Base-by-base conservation (phyloP, 176 grass and related monocot genomes). In the Oryza punctata region DNA sequence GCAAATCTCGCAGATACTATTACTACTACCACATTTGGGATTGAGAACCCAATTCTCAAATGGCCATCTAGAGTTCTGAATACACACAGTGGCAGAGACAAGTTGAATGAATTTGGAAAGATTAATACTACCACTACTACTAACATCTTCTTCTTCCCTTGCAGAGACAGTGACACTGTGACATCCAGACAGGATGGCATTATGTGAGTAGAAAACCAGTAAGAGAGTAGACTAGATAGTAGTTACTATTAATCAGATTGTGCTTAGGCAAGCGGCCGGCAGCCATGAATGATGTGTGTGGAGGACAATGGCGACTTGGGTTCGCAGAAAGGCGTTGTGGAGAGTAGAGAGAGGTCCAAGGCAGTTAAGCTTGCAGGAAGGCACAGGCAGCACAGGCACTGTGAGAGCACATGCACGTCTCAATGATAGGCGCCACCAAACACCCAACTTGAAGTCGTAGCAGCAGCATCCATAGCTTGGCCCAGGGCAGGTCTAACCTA, bases 321-420 rank as follows among this genome's bases (percentile, higher is more conserved):
- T 19, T n/a, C 7, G 49, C 5, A 47, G 45, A 47, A 47, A 47
- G 13, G 45, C 2, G 45, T 13, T 11, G 41, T 10, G 3, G 11
- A 46, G 47, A 16, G 4, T 38, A 38, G 37, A 38, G 37, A 35
- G 37, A 38, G 37, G 37, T 38, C 37, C 37, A 38, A 59, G 19
- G 54, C 54, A 60, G 54, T 60, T 60, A 60, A 60, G 54, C 19
- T 60, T 60, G 21, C 54, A 60, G 54, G 19, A 4, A 60, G 54
- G 18, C 6, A n/a, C 16, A 21, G 50, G 14, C 46, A 49, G 46
- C 14, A 5, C 11, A 45, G 47, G 47, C 23, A 50, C 77, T 68
- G 63, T 67, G 26, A 30, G 14, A 3, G 78, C 65, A 80, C 78
- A 80, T 69, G 78, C 13, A 54, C 75, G 33, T 64, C n/a, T 24